phyloP scores from a whole-genome alignment of 1,284 basidiomycete species.

The Exobasidium rhododendri region DNA sequence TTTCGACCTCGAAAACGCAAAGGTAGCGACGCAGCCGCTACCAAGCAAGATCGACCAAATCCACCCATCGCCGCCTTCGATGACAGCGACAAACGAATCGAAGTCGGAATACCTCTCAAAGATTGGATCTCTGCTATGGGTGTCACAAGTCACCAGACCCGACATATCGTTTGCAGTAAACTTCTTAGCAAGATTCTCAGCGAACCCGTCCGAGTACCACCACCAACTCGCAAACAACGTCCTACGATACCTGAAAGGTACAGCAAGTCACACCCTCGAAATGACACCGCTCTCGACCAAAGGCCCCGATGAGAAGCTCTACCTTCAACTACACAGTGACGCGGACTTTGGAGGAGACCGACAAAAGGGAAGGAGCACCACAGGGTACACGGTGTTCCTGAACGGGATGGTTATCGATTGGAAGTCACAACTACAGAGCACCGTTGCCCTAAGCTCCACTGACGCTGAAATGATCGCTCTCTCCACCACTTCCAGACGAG shows the following conservation, averaged over 20 bases:
- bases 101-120: neutral
- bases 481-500: neutral
- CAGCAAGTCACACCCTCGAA: neutral
- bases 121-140: neutral
- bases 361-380: neutral
- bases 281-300: neutral
- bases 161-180: neutral
- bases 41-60: too few relatives aligned
- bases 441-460: neutral
- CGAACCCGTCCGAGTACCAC: neutral
- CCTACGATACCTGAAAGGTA: neutral
- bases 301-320: neutral
- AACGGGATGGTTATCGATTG: neutral
- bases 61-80: too few relatives aligned
- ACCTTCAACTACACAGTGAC: too few relatives aligned
- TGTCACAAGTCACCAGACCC: neutral
- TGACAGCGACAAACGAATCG: neutral
- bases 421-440: neutral
- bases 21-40: neutral
- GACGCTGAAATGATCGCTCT: neutral
- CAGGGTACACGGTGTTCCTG: neutral
- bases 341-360: neutral
- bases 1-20: neutral
- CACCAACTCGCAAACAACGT: neutral
- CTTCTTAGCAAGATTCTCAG: neutral